Base-by-base conservation (phyloP, 2,329 filamentous ascomycete species). In the Exophiala viscosa region DNA sequence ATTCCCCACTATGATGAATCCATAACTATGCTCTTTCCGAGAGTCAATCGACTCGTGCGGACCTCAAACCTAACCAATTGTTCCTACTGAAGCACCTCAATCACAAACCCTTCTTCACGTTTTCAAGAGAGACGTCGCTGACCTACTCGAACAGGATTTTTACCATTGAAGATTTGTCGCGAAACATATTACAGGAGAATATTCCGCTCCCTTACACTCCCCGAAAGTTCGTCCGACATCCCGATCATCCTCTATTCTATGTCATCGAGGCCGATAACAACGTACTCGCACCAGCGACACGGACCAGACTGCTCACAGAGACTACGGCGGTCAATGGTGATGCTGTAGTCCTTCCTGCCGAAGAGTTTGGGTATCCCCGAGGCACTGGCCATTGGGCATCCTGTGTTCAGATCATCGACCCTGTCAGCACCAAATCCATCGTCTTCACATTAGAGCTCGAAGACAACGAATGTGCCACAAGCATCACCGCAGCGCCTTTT, bases 231-330 rank as follows among this genome's bases (percentile, higher is more conserved):
- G 81, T 90, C 28, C 88, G 90, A 59, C 90, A 97, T 66, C 92
- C 92, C 0, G 88, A 93, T 4, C 82, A 89, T 47, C 86, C 90
- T 13, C 79, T 95, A 18, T 99, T 96, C 69, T 99, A 97, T 67
- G 90, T 92, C 5, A 90, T 96, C 46, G 89, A 96, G 72, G 83
- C 90, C 9, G 95, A 99, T 60, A 95, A 93, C 68, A 95, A 96
- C 66, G 89, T 91, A 0, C 77, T 99, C 2, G 86, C 90, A 1
- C 85, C 87, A 5, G 82, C 87, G n/a, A 85, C 91, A 6, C 83
- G 85, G 50, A 77, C 81, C n/a, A 81, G 86, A 59, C 77, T 96
- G 1, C 76, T 95, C 9, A 80, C 85, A 31, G 87, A 93, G 60
- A 84, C 86, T 0, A 77, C 76, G 5, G 77, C 83, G 3, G 82